Evolutionary conservation across 2,329 filamentous ascomycete species (phyloP).

Genomic region (Aspergillus oerlinghausenensis): DNA sequence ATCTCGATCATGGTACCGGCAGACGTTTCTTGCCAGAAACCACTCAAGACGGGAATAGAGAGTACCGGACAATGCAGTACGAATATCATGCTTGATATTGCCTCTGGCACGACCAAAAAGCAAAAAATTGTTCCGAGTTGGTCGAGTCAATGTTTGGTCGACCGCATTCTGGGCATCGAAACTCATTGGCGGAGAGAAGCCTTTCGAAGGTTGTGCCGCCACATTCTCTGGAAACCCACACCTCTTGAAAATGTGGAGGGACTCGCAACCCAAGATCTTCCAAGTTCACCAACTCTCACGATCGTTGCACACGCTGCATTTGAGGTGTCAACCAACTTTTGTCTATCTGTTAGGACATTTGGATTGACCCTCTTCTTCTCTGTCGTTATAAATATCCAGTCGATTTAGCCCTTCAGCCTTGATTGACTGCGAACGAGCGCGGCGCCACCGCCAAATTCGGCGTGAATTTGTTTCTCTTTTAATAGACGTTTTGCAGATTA

Average conservation of each 20-base stretch:
- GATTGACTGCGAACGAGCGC: constrained; percentile 5
- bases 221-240: constrained; percentile 20
- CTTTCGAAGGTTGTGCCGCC: constrained; percentile 20
- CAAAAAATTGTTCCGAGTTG: background rate
- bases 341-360: background rate
- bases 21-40: background rate
- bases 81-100: too few relatives aligned
- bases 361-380: constrained; percentile 13
- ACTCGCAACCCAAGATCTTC: background rate
- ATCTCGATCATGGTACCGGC: background rate
- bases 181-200: constrained; percentile 11
- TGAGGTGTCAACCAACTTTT: background rate
- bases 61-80: too few relatives aligned
- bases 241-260: constrained; percentile 29
- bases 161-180: constrained; percentile 13
- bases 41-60: too few relatives aligned
- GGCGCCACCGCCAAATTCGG: constrained; percentile 3
- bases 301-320: background rate
- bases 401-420: constrained; percentile 1
- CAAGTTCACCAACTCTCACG: background rate
- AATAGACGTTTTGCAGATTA: constrained; percentile 5
- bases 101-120: background rate
- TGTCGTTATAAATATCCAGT: background rate
- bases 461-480: constrained; percentile 15
- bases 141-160: constrained; percentile 1